Conservation (phyloP, 192 early-diverging fungal genomes). For the Backusella sp. region DNA sequence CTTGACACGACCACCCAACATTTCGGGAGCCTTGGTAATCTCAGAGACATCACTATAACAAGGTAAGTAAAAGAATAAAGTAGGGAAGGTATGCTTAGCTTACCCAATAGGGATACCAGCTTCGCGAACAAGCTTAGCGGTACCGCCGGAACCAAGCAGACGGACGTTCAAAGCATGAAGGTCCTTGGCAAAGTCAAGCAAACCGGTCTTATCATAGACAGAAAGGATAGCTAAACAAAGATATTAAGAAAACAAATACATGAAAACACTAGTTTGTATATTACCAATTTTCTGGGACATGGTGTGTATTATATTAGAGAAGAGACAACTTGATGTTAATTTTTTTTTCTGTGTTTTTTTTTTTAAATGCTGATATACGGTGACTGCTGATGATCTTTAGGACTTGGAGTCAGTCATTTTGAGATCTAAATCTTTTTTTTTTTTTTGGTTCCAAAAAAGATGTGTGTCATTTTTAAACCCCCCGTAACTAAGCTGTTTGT, state of each 20-base stretch:
- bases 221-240: constrained; percentile 74
- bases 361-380: neutral
- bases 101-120: constrained; percentile 87
- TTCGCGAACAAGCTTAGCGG: constrained; percentile 86
- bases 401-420: neutral
- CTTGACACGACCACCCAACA: constrained; percentile 99
- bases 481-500: too few relatives aligned
- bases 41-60: constrained; percentile 87
- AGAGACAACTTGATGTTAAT: neutral
- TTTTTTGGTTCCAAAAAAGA: neutral
- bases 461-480: too few relatives aligned
- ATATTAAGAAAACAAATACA: neutral
- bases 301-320: neutral
- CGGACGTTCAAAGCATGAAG: constrained; percentile 73
- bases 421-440: constrained; percentile 1
- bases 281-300: constrained; percentile 8
- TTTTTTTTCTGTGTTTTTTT: neutral
- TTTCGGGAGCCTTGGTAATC: constrained; percentile 97
- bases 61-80: neutral
- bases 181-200: constrained; percentile 84
- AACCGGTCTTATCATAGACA: constrained; percentile 96
- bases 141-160: constrained; percentile 94
- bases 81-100: neutral
- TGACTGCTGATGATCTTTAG: constrained; percentile 3
- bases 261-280: neutral